Evolutionary conservation across 2,329 filamentous ascomycete genomes (phyloP).

Genomic region (Chalaropsis ovoidea): DNA sequence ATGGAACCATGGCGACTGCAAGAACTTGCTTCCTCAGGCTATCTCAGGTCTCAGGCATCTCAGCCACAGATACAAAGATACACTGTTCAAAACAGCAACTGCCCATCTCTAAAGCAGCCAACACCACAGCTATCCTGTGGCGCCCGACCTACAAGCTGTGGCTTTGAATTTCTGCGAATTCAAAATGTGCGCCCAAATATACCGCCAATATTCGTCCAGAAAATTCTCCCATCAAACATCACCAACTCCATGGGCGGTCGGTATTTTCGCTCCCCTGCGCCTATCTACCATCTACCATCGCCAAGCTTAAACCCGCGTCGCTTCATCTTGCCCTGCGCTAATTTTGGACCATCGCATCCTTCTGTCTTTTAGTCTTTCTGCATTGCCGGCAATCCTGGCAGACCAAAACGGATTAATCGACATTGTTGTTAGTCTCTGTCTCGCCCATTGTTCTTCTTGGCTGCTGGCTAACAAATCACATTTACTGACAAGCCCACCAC

Average conservation of each 20-base stretch:
- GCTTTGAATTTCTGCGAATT: neutral
- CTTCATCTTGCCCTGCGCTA: neutral
- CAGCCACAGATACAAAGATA: neutral
- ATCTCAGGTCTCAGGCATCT: no score
- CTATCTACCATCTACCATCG: no score
- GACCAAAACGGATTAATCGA: neutral
- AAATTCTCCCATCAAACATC: no score
- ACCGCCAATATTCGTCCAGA: no score
- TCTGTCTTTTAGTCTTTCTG: neutral
- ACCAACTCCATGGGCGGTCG: neutral
- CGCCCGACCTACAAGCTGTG: neutral
- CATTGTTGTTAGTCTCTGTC: neutral
- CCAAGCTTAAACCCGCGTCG: no score
- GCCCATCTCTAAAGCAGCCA: no score
- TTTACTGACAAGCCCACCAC: neutral
- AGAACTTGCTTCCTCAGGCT: neutral
- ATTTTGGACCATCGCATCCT: neutral
- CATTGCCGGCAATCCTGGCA: neutral
- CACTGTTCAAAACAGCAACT: no score
- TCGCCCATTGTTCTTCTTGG: neutral
- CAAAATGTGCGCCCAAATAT: neutral
- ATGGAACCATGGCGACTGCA: neutral
- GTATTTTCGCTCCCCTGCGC: neutral
- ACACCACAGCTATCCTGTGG: neutral
- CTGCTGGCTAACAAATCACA: neutral